Base-by-base conservation (phyloP, 1,139 yeast species). In the Saccharomyces hybrid region DNA sequence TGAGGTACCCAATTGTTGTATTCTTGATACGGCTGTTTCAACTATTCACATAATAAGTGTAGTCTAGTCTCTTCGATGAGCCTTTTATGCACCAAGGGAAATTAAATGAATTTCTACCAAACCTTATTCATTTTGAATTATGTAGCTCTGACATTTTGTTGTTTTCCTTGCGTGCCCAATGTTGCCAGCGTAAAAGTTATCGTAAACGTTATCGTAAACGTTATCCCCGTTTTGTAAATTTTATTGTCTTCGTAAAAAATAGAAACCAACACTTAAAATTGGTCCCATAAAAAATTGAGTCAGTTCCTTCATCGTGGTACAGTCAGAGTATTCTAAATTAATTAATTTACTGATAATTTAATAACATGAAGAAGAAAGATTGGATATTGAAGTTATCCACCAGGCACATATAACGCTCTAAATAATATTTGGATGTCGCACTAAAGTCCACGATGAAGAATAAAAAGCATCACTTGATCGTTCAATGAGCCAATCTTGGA, bases 391-490 rank as follows among this genome's bases (percentile, higher is more conserved):
- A 27, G 14, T 5, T 16, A 26, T 23, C 16, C 5, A 3, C 28
- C 14, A 3, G 47, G 14, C 14, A 28, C 44, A 31, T 20, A 49
- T 13, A 49, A 6, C 20, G 48, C 41, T 29, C 48, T 49, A 26
- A 42, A 23, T 20, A 16, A 49, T 42, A 29, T 42, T 49, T 2
- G 48, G 51, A 28, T 49, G 51, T 6, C 26, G 47, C 11, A 42
- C 13, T 20, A 49, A 49, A 14, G 29, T 34, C 9, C 38, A 46
- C 16, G 46, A 25, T n/a, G 52, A 50, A 23, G 52, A 46, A 26
- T 31, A 46, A 13, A 46, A n/a, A n/a, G 52, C 14, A 50, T 46
- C 28, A 50, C 44, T 32, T 46, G 49, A 32, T 46, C 52, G 26
- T 25, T 50, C 7, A 32, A 27, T 3, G 52, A 44, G n/a, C 52